phyloP scores from a whole-genome alignment of 371 early-diverging fungal genomes.

The Circinella minor region DNA sequence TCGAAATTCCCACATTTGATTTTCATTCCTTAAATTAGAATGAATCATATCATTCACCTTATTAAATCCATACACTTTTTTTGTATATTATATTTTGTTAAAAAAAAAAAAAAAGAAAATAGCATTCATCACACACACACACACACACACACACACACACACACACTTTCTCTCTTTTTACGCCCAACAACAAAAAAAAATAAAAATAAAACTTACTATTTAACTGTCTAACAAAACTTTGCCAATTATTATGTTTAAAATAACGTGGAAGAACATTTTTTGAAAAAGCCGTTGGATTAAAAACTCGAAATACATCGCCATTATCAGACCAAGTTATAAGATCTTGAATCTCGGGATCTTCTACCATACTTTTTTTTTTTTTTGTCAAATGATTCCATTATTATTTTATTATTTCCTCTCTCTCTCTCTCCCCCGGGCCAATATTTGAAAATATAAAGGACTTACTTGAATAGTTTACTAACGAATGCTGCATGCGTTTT shows the following conservation, averaged over 20 bases:
- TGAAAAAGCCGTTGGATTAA: conserved; percentile 62
- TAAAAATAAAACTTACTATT: conserved; percentile 59
- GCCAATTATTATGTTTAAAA: conserved; percentile 89
- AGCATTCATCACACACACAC: too few species aligned
- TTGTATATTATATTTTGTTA: not conserved
- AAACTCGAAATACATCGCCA: conserved; percentile 71
- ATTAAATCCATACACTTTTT: conserved; percentile 60
- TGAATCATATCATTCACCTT: conserved; percentile 72
- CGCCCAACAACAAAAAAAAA: not conserved
- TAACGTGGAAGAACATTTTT: conserved; percentile 70
- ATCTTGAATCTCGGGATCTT: conserved; percentile 59
- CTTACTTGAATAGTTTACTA: conserved; percentile 70
- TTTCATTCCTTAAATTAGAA: conserved; percentile 59
- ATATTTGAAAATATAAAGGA: not conserved
- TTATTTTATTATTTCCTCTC: too few species aligned
- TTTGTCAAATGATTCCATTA: not conserved
- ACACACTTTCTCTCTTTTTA: too few species aligned
- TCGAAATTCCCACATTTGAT: conserved; percentile 75
- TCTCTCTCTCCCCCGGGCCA: too few species aligned
- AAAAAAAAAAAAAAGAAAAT: too few species aligned
- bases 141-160: too few species aligned
- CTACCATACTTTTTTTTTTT: conserved; percentile 50
- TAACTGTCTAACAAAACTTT: conserved; percentile 86
- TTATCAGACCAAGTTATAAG: conserved; percentile 68
- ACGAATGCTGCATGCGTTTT: conserved; percentile 71